Conservation (phyloP, 1,139 yeast genomes). For the Nakaseomyces sp. region DNA sequence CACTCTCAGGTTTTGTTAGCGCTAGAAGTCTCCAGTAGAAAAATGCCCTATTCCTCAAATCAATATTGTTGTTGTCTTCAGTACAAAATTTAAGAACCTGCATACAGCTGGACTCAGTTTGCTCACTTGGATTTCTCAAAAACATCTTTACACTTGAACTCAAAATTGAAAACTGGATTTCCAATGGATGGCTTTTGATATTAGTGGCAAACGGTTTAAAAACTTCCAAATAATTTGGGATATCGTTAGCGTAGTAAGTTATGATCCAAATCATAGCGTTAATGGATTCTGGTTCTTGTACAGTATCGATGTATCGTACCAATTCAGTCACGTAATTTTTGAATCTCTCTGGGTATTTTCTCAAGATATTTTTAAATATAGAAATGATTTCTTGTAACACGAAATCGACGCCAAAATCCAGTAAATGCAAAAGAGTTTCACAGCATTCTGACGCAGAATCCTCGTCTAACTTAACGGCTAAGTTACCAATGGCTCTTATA, state of each 20-base stretch:
- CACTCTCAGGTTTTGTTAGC: constrained; percentile 25
- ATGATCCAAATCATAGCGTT: constrained; percentile 76
- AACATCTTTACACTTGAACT: constrained; percentile 71
- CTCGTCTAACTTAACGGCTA: constrained; percentile 66
- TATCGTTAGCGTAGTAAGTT: constrained; percentile 53
- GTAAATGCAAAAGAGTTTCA: constrained; percentile 48
- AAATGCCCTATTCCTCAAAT: constrained; percentile 74
- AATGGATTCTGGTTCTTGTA: constrained; percentile 74
- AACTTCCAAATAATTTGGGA: constrained; percentile 20
- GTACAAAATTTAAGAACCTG: constrained; percentile 61
- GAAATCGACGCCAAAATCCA: constrained; percentile 61
- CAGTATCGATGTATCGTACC: constrained; percentile 35
- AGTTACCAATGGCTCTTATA: constrained; percentile 79
- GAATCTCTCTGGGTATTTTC: constrained; percentile 58
- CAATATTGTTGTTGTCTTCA: constrained; percentile 70
- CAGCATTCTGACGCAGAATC: constrained; percentile 57
- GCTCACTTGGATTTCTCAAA: constrained; percentile 45
- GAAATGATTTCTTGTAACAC: constrained; percentile 74
- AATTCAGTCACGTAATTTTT: constrained; percentile 30
- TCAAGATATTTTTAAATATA: constrained; percentile 64
- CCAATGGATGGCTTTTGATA: constrained; percentile 42
- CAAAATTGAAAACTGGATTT: constrained; percentile 64
- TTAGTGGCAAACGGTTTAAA: constrained; percentile 19
- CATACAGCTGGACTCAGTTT: constrained; percentile 48
- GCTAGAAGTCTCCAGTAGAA: constrained; percentile 80